Conservation (phyloP, 371 early-diverging fungal species). For the Mucor indicus region DNA sequence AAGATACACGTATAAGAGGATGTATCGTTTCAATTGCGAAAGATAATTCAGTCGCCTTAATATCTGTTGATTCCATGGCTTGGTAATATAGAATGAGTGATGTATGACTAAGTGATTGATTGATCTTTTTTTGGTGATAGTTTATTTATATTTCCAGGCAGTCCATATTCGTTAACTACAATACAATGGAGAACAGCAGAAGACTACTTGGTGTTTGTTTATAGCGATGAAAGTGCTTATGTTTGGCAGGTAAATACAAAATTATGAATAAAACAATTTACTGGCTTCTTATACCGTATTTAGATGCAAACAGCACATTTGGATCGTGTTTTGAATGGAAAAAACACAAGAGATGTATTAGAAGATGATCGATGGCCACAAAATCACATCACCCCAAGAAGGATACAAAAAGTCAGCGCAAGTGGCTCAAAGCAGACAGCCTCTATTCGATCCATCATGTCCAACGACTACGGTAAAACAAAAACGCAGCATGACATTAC, state of each 20-base stretch:
- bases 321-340: constrained; percentile 64
- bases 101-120: not conserved
- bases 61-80: constrained; percentile 72
- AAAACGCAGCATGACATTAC: not conserved
- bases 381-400: constrained; percentile 29
- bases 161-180: constrained; percentile 45
- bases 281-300: not conserved
- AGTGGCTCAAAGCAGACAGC: constrained; percentile 24
- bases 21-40: constrained; percentile 66
- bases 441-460: constrained; percentile 21
- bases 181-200: constrained; percentile 73
- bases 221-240: constrained; percentile 60
- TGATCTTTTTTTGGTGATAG: constrained; percentile 21
- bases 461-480: constrained; percentile 25
- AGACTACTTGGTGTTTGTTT: constrained; percentile 65
- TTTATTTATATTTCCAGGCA: constrained; percentile 61
- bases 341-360: constrained; percentile 53
- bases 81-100: constrained; percentile 44
- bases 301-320: constrained; percentile 76
- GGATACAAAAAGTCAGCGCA: not conserved
- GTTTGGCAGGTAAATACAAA: constrained; percentile 77
- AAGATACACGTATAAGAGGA: constrained; percentile 52
- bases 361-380: constrained; percentile 56
- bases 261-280: not conserved
- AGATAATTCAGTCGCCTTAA: constrained; percentile 68